phyloP scores from a whole-genome alignment of 2,329 filamentous ascomycete genomes.

The Paecilomyces dactylethromorphus region DNA sequence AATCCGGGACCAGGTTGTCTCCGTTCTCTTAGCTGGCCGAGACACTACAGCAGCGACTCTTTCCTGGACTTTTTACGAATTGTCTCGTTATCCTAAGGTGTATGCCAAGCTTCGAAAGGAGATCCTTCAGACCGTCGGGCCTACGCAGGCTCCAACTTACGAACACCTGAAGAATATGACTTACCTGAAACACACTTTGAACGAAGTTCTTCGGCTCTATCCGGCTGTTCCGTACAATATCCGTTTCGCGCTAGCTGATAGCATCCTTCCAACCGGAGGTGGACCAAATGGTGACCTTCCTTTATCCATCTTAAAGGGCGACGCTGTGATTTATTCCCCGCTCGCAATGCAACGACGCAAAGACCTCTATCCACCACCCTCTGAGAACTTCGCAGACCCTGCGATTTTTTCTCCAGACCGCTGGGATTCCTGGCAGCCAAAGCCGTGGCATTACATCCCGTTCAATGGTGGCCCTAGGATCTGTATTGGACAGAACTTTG shows the following conservation, averaged over 20 bases:
- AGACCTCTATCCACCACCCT: conserved; percentile 41
- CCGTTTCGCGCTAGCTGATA: conserved; percentile 9
- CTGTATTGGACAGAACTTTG: conserved; percentile 56
- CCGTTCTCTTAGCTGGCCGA: conserved; percentile 70
- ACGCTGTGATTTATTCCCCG: conserved; percentile 9
- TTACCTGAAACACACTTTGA: conserved; percentile 51
- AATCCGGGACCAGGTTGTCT: conserved; percentile 77
- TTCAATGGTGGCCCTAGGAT: conserved; percentile 50
- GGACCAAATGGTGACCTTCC: conserved; percentile 8
- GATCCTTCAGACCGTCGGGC: conserved; percentile 62
- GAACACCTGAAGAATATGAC: conserved; percentile 80
- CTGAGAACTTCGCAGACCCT: conserved; percentile 33
- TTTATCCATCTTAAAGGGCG: conserved; percentile 7
- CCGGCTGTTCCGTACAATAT: conserved; percentile 18
- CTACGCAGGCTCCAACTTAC: conserved; percentile 54
- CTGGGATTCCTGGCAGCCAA: conserved; percentile 47
- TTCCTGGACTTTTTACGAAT: conserved; percentile 76
- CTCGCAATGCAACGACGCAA: conserved; percentile 40
- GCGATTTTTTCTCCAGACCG: conserved; percentile 42
- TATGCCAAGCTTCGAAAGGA: conserved; percentile 65
- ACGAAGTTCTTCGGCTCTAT: conserved; percentile 13
- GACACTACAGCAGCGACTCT: conserved; percentile 83
- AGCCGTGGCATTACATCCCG: conserved; percentile 49
- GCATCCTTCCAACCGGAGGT: conserved; percentile 8
- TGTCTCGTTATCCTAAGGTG: conserved; percentile 62